Base-by-base conservation (phyloP, 2,329 filamentous ascomycete species). In the Aspergillus neotritici region DNA sequence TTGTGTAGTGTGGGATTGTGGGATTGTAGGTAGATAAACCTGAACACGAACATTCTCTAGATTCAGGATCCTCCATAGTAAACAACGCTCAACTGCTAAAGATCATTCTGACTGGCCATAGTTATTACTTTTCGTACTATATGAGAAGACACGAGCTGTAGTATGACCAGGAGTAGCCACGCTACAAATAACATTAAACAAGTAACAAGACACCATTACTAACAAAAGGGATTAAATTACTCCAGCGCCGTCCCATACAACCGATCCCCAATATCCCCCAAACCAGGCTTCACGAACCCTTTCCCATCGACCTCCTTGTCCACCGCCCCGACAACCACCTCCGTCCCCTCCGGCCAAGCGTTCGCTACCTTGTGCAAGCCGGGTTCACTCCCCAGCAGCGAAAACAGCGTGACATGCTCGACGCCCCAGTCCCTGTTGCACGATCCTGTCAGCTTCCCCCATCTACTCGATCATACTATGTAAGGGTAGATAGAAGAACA, bases 251-350 rank as follows among this genome's bases (percentile, higher is more conserved):
- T 61, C 7, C 57, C 57, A 49, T 54, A 61, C 21, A 61, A 41
- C 14, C 58, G 44, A 47, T 61, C 58, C 3, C 58, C 58, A 47
- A 61, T 61, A 50, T 61, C 58, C 2, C 58, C 58, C 21, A 61
- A 43, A 2, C 58, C 58, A 6, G 58, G 58, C 14, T 50, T 43
- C 17, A 61, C 50, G 42, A 56, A 61, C 17, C 58, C 57, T 34
- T 50, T 49, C 13, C 44, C 48, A 47, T 61, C 55, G 9, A 61
- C 30, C 6, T 47, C 44, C 5, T 49, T 39, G 34, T 61, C 58
- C 25, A 60, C 43, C 6, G 50, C 46, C 5, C 56, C 57, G 11
- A 61, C 54, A 14, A 58, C 50, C n/a, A 61, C 50, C 6, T 53
- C 38, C 5, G 54, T 58, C 11, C 44, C 42, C 43, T 60, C 56